Conservation (phyloP, 140 eudicot genomes). For the Stevia rebaudiana region DNA sequence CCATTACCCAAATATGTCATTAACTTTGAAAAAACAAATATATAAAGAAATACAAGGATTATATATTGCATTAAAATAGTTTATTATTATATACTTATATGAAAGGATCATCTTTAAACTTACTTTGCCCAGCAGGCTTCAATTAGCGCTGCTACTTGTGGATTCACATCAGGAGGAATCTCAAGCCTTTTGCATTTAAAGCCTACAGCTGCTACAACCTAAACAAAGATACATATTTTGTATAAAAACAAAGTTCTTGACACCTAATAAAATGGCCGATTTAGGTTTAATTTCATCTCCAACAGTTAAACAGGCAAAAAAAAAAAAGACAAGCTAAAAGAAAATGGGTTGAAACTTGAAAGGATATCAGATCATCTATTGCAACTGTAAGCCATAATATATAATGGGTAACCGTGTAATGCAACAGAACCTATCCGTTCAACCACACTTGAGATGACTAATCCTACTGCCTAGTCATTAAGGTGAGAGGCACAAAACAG, state of each 20-base stretch:
- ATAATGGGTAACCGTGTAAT: too few species aligned
- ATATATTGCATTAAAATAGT: constrained; percentile 6
- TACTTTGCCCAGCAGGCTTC: constrained; percentile 54
- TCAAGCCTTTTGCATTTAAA: constrained; percentile 47
- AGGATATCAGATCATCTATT: too few species aligned
- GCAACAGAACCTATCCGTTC: too few species aligned
- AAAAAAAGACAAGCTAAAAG: neutral
- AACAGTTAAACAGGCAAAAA: neutral
- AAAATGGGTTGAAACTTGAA: neutral
- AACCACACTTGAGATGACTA: too few species aligned
- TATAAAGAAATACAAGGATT: neutral
- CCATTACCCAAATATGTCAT: too few species aligned
- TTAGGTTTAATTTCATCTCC: neutral
- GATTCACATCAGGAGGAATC: constrained; percentile 44
- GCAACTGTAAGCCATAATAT: too few species aligned
- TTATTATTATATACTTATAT: neutral
- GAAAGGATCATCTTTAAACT: constrained; percentile 10
- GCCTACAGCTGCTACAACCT: constrained; percentile 54
- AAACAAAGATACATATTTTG: neutral
- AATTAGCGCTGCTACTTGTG: constrained; percentile 43
- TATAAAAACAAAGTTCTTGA: too few species aligned
- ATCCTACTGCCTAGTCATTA: too few species aligned
- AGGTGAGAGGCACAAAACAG: too few species aligned
- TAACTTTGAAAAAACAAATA: too few species aligned
- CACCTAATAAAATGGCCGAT: neutral